These are phyloP conservation scores for Huntiella abstrusa DNA, from an alignment of 2,329 filamentous ascomycete genomes.

Conservation along the genomic window DNA sequence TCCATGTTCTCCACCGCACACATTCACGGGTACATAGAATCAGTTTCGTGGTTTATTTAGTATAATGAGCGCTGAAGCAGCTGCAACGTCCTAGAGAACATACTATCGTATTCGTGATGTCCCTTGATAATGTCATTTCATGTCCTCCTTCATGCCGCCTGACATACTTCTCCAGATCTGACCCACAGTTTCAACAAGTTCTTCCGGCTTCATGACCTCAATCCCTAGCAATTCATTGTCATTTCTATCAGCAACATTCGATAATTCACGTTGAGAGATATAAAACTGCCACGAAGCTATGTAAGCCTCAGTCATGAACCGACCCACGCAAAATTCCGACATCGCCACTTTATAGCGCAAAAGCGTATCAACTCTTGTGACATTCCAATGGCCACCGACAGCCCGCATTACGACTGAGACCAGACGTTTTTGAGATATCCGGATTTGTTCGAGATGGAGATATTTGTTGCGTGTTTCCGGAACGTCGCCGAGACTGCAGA, in stretches of 20 bases:
- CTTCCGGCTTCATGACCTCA: neutral
- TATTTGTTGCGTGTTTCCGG: neutral
- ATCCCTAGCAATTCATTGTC: slow-evolving; percentile 1
- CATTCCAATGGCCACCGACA: neutral
- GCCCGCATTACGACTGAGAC: neutral
- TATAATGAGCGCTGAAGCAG: no score
- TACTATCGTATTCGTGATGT: no score
- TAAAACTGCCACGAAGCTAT: neutral
- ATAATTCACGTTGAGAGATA: neutral
- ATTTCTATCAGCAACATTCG: neutral
- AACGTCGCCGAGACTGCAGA: neutral
- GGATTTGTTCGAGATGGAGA: neutral
- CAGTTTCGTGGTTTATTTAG: no score
- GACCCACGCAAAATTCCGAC: neutral
- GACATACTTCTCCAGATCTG: neutral
- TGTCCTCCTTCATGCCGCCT: neutral
- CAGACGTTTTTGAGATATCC: neutral
- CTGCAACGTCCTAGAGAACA: no score
- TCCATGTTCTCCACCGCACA: no score
- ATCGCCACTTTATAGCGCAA: neutral
- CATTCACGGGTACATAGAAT: no score
- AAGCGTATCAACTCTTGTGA: neutral
- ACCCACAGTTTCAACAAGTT: neutral
- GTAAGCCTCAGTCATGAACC: neutral
- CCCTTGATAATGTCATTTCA: no score